Percentiles rank a stretch among this genome's conserved stretches.
Evolutionary conservation across 192 early-diverging fungal species (phyloP).

Genomic region (Podochytrium sp.): DNA sequence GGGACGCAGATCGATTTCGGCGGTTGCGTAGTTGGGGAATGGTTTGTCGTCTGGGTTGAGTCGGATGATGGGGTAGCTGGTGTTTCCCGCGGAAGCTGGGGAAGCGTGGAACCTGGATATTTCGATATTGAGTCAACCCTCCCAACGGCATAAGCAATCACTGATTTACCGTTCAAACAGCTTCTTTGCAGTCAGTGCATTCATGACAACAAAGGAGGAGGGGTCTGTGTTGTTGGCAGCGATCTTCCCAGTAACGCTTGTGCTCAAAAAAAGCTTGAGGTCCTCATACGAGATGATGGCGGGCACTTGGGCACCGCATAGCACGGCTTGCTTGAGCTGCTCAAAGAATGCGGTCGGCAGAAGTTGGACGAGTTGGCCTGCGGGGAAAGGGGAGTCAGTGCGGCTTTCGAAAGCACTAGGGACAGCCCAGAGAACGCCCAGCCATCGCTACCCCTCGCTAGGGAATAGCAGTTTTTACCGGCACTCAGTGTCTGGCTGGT

Average conservation of each 20-base stretch:
- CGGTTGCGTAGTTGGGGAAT: not conserved
- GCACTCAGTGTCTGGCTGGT: not conserved
- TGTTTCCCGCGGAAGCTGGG: not conserved
- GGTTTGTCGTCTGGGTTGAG: not conserved
- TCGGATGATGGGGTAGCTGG: not conserved
- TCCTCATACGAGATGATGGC: not conserved
- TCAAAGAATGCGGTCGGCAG: not conserved
- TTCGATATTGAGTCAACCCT: no score
- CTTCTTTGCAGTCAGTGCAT: no score
- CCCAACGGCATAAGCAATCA: no score
- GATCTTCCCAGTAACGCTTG: no score
- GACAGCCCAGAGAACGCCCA: no score
- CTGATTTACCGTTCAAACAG: no score
- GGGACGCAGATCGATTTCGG: not conserved
- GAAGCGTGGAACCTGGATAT: no score
- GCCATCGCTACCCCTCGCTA: no score
- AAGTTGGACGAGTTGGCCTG: not conserved
- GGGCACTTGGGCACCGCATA: not conserved
- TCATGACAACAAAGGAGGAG: not conserved
- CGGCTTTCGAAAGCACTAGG: no score
- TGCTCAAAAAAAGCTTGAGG: no score
- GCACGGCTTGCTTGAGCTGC: not conserved
- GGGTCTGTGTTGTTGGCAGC: not conserved
- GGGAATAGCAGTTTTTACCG: no score
- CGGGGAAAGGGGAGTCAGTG: no score